Conservation (phyloP, 2,329 filamentous ascomycete species). For the Alternaria panax region DNA sequence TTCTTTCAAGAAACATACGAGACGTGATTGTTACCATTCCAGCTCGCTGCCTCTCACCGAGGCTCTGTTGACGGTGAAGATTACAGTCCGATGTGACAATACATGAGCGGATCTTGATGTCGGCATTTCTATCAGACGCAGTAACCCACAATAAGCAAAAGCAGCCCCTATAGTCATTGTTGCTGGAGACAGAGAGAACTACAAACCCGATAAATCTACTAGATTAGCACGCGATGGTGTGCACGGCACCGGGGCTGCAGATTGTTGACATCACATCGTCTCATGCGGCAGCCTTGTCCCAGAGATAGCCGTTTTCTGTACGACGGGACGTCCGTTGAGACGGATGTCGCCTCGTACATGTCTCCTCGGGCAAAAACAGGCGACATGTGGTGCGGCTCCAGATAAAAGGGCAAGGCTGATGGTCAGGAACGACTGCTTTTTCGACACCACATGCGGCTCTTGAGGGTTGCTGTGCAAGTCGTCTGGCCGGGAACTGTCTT, state of each 20-base stretch:
- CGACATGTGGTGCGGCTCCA: background rate
- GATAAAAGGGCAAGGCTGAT: background rate
- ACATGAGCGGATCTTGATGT: too few relatives aligned
- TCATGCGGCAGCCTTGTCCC: background rate
- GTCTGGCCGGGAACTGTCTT: background rate
- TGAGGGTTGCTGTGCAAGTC: background rate
- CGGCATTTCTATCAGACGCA: too few relatives aligned
- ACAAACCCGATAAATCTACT: too few relatives aligned
- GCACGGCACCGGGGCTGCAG: too few relatives aligned
- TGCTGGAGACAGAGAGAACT: background rate
- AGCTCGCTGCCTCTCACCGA: too few relatives aligned
- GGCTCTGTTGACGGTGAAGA: too few relatives aligned
- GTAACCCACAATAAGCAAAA: too few relatives aligned
- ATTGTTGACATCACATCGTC: background rate
- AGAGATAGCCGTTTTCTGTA: background rate
- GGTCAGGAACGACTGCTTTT: background rate
- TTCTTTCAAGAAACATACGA: background rate
- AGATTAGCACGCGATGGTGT: too few relatives aligned
- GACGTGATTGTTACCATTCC: too few relatives aligned
- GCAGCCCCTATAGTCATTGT: too few relatives aligned
- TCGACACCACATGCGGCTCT: background rate
- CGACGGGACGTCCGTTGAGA: background rate
- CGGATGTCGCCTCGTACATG: background rate
- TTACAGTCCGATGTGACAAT: too few relatives aligned
- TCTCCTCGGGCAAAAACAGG: background rate